Base-by-base conservation (phyloP, 192 early-diverging fungal species). In the Entophlyctis helioformis region DNA sequence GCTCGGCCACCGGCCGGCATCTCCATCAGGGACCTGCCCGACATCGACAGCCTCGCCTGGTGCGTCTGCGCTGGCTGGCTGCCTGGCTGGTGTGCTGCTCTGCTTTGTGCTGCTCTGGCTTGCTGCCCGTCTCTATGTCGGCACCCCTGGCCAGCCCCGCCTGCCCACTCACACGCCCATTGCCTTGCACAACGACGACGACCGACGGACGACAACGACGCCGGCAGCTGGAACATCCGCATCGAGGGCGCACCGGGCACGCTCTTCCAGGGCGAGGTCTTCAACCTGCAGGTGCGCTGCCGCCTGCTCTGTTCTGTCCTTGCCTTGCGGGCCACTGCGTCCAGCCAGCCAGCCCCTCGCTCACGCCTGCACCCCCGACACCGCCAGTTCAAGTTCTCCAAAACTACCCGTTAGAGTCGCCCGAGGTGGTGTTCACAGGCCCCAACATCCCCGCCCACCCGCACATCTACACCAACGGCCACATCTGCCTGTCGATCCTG, bases 401-500 rank as follows among this genome's bases (percentile, higher is more conserved):
- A 40, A 59, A 63, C 26, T 73, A 73, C 32, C 71, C 71, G 6
- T 39, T 73, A 2, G 71, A 73, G 16, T 59, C 65, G 2, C 71
- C 71, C 2, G 71, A 73, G 45, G 69, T 67, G 12, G 8, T 13
- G 1, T 20, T 31, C 29, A 11, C 29, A 8, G 6, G 6, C 29
- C 11, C 11, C 29, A 31, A 31, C 29, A 11, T 31, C 29, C 11
- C 50, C 32, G 11, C 22, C 44, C 3, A 4, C 32, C 2, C 10
- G 18, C 36, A 49, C 36, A 39, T 54, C n/a, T 46, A 58, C 26
- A 54, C 78, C 64, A 96, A 96, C 56, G 91, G 92, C n/a, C 93
- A 96, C 48, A 96, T 96, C 39, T 96, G 93, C 54, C 59, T 96
- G 25, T 92, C 89, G 50, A 93, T 96, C 43, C 74, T 96, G 32